Evolutionary conservation across 2,329 filamentous ascomycete genomes (phyloP), one percentile per base, ranked within the genome.

Genomic region (Neonectria ditissima): DNA sequence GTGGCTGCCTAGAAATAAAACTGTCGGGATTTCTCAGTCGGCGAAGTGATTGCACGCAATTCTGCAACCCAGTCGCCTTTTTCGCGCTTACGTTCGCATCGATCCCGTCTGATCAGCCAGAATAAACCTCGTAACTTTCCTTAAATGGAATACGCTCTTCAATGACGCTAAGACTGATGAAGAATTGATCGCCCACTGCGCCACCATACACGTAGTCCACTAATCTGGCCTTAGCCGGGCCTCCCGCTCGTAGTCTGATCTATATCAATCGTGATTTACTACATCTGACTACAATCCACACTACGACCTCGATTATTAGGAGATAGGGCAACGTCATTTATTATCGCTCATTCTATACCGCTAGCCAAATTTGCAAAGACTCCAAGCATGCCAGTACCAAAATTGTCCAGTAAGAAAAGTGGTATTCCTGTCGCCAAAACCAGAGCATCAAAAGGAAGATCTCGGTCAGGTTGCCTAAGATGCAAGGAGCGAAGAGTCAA

Each of bases 261-360:
- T 51, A 51, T 51, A 51, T 51, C 47, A 51, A 51, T 51, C 47
- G 47, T 51, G 47, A 51, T 51, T 51, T 51, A 51, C 47, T 51
- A 51, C 47, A 51, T 51, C 47, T 51, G 47, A 51, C 47, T 51
- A 34, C 47, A 51, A 51, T 30, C 47, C 47, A 34, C 47, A 51
- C 47, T 51, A 51, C 47, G 32, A 51, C 47, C 47, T 51, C 47
- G 47, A 51, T 51, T 51, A 51, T 50, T 50, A 50, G 26, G 47
- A 50, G 47, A 50, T 32, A 50, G 47, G 47, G 47, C 47, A 50
- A 50, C 47, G 47, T 50, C 30, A 50, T 50, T 50, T 50, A 50
- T 51, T 51, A 51, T 51, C 47, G 47, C 47, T 51, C 47, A 51
- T 51, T 51, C 47, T 51, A 51, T 51, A 51, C 47, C 26, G 47